Conservation (phyloP, 2,329 filamentous ascomycete genomes). For the Teratosphaeria gauchensis region DNA sequence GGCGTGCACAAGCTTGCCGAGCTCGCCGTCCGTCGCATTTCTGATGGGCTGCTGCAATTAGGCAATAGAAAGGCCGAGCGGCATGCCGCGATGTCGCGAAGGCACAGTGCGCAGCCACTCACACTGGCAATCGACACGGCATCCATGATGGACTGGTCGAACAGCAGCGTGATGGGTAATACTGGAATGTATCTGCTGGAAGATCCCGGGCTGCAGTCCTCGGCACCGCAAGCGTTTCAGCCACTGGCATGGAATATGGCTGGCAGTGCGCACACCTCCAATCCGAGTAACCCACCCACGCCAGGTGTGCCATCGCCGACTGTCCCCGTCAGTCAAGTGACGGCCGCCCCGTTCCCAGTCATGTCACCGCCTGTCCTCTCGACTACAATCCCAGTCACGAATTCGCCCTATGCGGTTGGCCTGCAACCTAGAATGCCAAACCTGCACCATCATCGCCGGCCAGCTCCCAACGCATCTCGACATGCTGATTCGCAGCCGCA, state of each 20-base stretch:
- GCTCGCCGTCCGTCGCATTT: constrained; percentile 34
- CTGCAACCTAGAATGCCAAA: constrained; percentile 18
- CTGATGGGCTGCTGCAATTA: constrained; percentile 21
- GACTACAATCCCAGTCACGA: constrained; percentile 7
- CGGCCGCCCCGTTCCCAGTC: constrained; percentile 23
- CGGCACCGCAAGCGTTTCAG: constrained; percentile 14
- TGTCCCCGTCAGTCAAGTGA: constrained; percentile 21
- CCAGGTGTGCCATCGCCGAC: constrained; percentile 13
- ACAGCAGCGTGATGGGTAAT: constrained; percentile 37
- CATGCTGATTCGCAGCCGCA: constrained; percentile 1
- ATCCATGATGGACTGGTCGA: constrained; percentile 16
- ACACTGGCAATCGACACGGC: constrained; percentile 11
- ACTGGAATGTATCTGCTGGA: constrained; percentile 40
- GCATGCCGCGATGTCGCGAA: constrained; percentile 1
- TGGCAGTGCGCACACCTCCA: constrained; percentile 12
- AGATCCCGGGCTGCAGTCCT: constrained; percentile 34
- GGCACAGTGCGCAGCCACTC: constrained; percentile 5
- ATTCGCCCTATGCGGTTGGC: constrained; percentile 15
- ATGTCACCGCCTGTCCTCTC: constrained; percentile 16
- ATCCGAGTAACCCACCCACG: constrained; percentile 1
- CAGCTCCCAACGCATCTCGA: constrained; percentile 5
- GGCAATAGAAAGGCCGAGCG: constrained; percentile 7
- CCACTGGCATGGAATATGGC: constrained; percentile 22
- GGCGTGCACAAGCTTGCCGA: constrained; percentile 37
- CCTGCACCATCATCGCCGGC: constrained; percentile 5